Conservation (phyloP, 306 rosid species). For the Trifolium dubium region DNA sequence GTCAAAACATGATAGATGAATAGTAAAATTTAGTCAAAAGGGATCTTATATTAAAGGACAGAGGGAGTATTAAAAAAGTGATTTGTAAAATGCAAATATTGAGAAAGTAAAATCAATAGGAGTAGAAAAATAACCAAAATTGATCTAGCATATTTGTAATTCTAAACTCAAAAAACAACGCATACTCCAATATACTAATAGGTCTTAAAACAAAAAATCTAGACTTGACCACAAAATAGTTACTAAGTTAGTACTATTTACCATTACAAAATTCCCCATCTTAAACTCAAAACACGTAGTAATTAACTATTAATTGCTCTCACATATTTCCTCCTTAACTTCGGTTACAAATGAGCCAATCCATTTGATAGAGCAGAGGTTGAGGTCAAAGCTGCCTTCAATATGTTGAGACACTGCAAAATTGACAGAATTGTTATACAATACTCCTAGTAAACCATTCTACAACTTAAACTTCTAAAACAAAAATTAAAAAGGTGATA, state of each 20-base stretch:
- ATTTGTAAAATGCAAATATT: background rate
- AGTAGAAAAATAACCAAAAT: no score
- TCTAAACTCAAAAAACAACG: background rate
- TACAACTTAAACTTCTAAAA: background rate
- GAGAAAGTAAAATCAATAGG: no score
- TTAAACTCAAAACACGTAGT: background rate
- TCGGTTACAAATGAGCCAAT: slow-evolving; percentile 18
- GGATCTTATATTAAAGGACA: no score
- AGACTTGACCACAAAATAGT: background rate
- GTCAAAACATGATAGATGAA: no score
- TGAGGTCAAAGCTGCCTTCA: slow-evolving; percentile 33
- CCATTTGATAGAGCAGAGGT: slow-evolving; percentile 23
- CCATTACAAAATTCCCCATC: background rate
- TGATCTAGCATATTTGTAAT: background rate
- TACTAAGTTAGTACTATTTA: background rate
- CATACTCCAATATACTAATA: background rate
- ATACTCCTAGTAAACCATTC: background rate
- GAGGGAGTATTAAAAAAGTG: no score
- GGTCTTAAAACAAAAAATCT: background rate
- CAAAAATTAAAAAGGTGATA: background rate
- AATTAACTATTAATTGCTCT: background rate
- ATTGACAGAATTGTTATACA: background rate
- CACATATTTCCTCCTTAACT: background rate
- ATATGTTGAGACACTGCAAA: slow-evolving; percentile 26
- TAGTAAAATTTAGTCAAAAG: no score